A percentile compares a stretch with the other conserved stretches of the same genome.
Evolutionary conservation across 225 moss, liverwort and hornwort genomes (phyloP).

Genomic region (Pseudisothecium myosuroides): DNA sequence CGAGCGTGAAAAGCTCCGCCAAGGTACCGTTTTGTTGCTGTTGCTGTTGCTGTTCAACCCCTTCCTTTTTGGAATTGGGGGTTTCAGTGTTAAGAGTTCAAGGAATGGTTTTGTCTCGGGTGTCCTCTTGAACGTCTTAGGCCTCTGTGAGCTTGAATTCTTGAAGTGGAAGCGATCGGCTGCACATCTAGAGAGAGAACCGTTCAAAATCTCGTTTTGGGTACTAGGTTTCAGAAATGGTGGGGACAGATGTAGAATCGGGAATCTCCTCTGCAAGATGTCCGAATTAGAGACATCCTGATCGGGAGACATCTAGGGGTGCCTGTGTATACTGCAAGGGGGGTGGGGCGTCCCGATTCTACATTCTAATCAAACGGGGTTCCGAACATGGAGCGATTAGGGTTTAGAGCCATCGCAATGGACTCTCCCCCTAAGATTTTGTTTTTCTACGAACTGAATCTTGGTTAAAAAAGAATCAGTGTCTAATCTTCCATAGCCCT

Average conservation of each 20-base stretch:
- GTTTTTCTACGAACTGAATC: not conserved
- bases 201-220: not conserved
- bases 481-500: not conserved
- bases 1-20: not conserved
- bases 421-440: not conserved
- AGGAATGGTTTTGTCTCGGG: not conserved
- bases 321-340: not conserved
- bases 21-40: not conserved
- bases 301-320: not conserved
- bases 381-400: not conserved
- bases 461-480: not conserved
- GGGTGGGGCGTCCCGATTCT: too few relatives aligned
- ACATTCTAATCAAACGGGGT: not conserved
- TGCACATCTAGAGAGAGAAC: not conserved
- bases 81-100: not conserved
- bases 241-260: not conserved
- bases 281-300: not conserved
- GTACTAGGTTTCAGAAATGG: not conserved
- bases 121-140: not conserved
- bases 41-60: not conserved
- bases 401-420: not conserved
- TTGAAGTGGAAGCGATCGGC: not conserved
- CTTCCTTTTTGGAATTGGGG: not conserved
- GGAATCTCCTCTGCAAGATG: not conserved
- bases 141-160: not conserved